Evolutionary conservation across 1,284 basidiomycete genomes (phyloP).

Genomic region (Malassezia restricta): DNA sequence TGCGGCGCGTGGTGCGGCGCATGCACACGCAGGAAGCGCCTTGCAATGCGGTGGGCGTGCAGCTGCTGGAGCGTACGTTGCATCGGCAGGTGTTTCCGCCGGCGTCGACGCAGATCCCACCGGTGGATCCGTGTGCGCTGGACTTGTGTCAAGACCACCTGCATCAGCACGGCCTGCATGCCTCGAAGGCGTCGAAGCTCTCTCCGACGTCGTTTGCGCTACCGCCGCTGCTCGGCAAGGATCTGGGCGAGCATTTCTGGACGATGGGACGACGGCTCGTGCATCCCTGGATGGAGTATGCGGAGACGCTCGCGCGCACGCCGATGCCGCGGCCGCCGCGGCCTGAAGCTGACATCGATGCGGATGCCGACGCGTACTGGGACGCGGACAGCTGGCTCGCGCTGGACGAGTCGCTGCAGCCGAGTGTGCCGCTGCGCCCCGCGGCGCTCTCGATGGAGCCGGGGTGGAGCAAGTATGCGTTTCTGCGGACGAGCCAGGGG

Average conservation of each 20-base stretch:
- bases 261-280: slow-evolving; percentile 61
- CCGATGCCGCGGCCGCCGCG: slow-evolving; percentile 56
- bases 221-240: slow-evolving; percentile 67
- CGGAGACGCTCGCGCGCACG: slow-evolving; percentile 55
- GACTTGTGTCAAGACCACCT: slow-evolving; percentile 71
- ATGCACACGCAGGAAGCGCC: slow-evolving; percentile 7
- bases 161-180: slow-evolving; percentile 63
- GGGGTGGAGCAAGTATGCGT: slow-evolving; percentile 81
- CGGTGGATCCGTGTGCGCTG: slow-evolving; percentile 56
- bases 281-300: slow-evolving; percentile 69
- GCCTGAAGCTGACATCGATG: background rate
- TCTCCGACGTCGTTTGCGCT: slow-evolving; percentile 68
- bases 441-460: slow-evolving; percentile 62
- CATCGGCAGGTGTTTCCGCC: slow-evolving; percentile 71
- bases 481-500: slow-evolving; percentile 46
- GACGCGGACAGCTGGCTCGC: slow-evolving; percentile 30
- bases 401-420: slow-evolving; percentile 24
- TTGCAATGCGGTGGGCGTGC: slow-evolving; percentile 79
- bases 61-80: slow-evolving; percentile 67
- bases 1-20: too few species aligned
- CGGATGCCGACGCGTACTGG: slow-evolving; percentile 18
- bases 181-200: slow-evolving; percentile 65
- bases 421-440: slow-evolving; percentile 44
- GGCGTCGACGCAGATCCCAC: slow-evolving; percentile 50
- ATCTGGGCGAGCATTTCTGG: slow-evolving; percentile 80